These are phyloP conservation scores for Thecaphora frezii DNA, from an alignment of 1,284 basidiomycete species.

Conservation along the genomic window DNA sequence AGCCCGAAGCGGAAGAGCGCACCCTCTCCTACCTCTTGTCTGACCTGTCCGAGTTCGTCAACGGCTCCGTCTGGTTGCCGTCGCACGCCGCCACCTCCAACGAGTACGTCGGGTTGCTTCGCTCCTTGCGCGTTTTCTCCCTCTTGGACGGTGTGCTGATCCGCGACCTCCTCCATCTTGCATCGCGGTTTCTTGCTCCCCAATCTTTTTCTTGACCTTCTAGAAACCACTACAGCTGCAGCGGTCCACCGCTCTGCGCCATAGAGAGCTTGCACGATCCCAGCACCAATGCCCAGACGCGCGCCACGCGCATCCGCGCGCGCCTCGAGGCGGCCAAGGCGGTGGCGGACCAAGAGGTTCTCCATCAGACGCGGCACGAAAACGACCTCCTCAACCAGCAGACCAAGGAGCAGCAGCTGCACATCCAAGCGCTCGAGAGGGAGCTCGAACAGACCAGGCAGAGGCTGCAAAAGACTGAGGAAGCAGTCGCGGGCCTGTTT, in stretches of 20 bases:
- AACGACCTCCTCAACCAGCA: constrained; percentile 3
- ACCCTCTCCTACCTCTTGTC: background rate
- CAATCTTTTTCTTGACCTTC: no score
- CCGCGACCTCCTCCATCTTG: no score
- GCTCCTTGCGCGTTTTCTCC: no score
- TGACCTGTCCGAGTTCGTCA: background rate
- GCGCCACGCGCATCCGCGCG: background rate
- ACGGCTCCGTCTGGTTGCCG: background rate
- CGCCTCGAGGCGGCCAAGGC: constrained; percentile 6
- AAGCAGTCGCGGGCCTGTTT: constrained; percentile 8
- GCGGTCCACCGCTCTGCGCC: constrained; percentile 5
- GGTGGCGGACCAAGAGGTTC: constrained; percentile 1
- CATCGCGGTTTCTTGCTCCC: no score
- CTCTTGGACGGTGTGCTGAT: no score
- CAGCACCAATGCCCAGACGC: background rate
- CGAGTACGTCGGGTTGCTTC: no score
- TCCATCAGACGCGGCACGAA: constrained; percentile 4
- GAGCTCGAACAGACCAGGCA: constrained; percentile 1
- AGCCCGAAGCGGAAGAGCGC: background rate
- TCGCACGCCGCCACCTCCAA: background rate
- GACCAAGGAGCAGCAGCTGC: background rate
- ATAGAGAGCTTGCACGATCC: background rate
- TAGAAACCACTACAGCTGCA: constrained; percentile 3
- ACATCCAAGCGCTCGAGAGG: constrained; percentile 2
- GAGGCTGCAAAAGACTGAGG: constrained; percentile 9